Evolutionary conservation across 371 early-diverging fungal genomes (phyloP).

Genomic region (Mucor mucedo): DNA sequence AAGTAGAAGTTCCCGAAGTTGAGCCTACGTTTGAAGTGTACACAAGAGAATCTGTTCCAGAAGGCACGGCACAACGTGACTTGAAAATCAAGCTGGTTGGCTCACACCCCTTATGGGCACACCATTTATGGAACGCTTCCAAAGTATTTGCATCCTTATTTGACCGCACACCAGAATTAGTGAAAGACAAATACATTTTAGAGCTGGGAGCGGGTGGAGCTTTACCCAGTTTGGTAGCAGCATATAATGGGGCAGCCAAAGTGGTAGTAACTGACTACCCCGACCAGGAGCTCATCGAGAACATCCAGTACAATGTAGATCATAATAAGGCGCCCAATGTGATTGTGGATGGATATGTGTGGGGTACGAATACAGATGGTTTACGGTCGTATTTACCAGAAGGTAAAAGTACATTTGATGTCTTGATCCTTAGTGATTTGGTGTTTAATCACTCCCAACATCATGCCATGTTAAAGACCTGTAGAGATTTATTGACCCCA

Average conservation of each 20-base stretch:
- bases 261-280: slow-evolving; percentile 93
- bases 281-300: slow-evolving; percentile 78
- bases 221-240: slow-evolving; percentile 81
- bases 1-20: slow-evolving; percentile 44
- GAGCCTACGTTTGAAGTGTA: slow-evolving; percentile 61
- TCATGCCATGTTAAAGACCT: slow-evolving; percentile 69
- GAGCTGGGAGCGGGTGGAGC: slow-evolving; percentile 94
- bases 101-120: slow-evolving; percentile 88
- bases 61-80: slow-evolving; percentile 8
- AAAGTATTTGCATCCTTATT: slow-evolving; percentile 80
- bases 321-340: slow-evolving; percentile 30
- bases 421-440: slow-evolving; percentile 87
- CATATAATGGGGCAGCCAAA: slow-evolving; percentile 74
- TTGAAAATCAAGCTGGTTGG: slow-evolving; percentile 73
- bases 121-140: slow-evolving; percentile 92
- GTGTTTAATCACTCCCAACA: slow-evolving; percentile 93
- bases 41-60: slow-evolving; percentile 36
- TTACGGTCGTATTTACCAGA: slow-evolving; percentile 46
- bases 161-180: slow-evolving; percentile 66
- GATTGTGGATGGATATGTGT: slow-evolving; percentile 73
- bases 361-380: slow-evolving; percentile 76
- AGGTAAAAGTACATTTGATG: slow-evolving; percentile 65
- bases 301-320: slow-evolving; percentile 73
- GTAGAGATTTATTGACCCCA: slow-evolving; percentile 64
- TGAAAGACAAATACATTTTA: slow-evolving; percentile 69